These are phyloP conservation scores for Rosellinia necatrix DNA, from an alignment of 2,329 filamentous ascomycete genomes.

Conservation along the genomic window DNA sequence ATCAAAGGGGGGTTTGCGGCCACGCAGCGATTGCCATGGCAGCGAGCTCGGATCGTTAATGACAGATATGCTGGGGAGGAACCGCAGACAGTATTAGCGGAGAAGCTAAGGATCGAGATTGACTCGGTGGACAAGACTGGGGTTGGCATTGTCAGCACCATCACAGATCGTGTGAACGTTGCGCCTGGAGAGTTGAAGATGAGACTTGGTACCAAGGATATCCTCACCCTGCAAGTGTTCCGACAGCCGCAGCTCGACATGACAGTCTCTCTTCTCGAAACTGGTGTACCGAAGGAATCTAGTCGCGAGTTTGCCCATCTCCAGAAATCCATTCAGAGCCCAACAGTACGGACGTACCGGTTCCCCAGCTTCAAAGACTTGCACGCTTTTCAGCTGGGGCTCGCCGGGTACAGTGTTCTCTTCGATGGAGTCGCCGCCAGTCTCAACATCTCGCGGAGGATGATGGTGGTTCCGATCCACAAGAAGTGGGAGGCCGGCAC, in stretches of 20 bases:
- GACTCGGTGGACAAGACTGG: slow-evolving; percentile 65
- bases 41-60: slow-evolving; percentile 73
- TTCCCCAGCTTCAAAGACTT: slow-evolving; percentile 71
- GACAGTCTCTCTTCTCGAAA: slow-evolving; percentile 74
- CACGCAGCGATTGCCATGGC: slow-evolving; percentile 64
- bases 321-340: slow-evolving; percentile 57
- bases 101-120: slow-evolving; percentile 74
- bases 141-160: slow-evolving; percentile 58
- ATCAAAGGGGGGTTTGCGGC: slow-evolving; percentile 54
- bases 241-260: slow-evolving; percentile 78
- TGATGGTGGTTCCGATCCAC: slow-evolving; percentile 90
- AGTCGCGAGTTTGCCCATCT: slow-evolving; percentile 66
- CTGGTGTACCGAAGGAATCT: slow-evolving; percentile 64
- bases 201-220: slow-evolving; percentile 65
- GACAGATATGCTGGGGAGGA: slow-evolving; percentile 66
- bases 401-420: slow-evolving; percentile 79
- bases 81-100: slow-evolving; percentile 73
- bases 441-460: slow-evolving; percentile 80
- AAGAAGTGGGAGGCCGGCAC: slow-evolving; percentile 90
- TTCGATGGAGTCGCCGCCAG: slow-evolving; percentile 74
- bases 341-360: slow-evolving; percentile 73
- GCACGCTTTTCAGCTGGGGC: slow-evolving; percentile 76
- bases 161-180: slow-evolving; percentile 84
- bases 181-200: slow-evolving; percentile 74
- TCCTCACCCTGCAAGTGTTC: slow-evolving; percentile 66